Percentiles rank a stretch among this genome's conserved stretches.
phyloP scores from a whole-genome alignment of 208 protist genomes.

The Angomonas desouzai region DNA sequence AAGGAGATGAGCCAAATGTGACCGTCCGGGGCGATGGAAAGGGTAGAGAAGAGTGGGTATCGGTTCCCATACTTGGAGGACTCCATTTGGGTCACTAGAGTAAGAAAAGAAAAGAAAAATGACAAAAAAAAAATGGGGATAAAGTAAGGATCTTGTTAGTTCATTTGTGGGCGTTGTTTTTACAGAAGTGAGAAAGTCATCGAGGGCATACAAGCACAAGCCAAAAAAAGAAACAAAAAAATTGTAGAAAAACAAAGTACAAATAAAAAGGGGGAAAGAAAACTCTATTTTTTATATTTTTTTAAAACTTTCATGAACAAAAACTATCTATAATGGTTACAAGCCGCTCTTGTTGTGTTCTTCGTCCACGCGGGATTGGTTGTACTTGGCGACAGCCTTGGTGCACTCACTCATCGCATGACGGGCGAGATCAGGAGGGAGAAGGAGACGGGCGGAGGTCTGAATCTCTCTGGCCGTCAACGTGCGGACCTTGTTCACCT shows the following conservation, averaged over 20 bases:
- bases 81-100: neutral
- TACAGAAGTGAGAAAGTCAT: too few relatives aligned
- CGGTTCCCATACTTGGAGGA: constrained; percentile 11
- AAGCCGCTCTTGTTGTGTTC: constrained; percentile 6
- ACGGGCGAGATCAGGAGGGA: constrained; percentile 98
- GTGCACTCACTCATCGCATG: constrained; percentile 99
- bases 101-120: constrained; percentile 16
- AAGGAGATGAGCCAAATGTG: constrained; percentile 30
- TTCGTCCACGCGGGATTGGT: constrained; percentile 68
- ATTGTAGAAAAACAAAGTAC: constrained; percentile 9
- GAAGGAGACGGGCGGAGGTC: constrained; percentile 97
- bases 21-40: constrained; percentile 21
- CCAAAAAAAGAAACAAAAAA: constrained; percentile 15
- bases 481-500: constrained; percentile 97
- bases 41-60: constrained; percentile 1
- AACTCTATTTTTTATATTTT: constrained; percentile 7
- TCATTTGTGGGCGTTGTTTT: too few relatives aligned
- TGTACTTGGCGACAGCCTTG: constrained; percentile 98
- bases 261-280: constrained; percentile 12
- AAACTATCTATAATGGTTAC: constrained; percentile 6
- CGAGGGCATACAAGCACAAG: constrained; percentile 7
- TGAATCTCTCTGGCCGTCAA: constrained; percentile 97
- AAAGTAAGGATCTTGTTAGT: too few relatives aligned
- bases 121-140: too few relatives aligned
- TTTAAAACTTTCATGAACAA: constrained; percentile 6